phyloP scores from a whole-genome alignment of 805 yeast genomes.

The Suhomyces sp. region DNA sequence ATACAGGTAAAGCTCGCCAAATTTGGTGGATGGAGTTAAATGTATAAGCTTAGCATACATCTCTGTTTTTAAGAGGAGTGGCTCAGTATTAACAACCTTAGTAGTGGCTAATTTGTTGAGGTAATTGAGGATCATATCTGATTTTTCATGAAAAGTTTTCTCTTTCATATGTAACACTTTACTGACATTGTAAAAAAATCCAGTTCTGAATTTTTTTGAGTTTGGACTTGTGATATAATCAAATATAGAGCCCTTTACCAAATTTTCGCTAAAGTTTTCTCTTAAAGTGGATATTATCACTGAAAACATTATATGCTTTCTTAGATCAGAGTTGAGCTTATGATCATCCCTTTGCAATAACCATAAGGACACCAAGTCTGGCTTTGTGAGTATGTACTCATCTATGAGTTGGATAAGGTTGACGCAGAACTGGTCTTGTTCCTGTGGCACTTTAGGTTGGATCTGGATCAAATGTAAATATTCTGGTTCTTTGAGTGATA shows the following conservation, averaged over 20 bases:
- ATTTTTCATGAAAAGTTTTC: conserved; percentile 13
- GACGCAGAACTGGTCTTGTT: conserved; percentile 28
- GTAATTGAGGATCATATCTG: conserved; percentile 23
- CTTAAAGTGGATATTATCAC: conserved; percentile 18
- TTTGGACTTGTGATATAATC: conserved; percentile 27
- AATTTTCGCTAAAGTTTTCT: conserved; percentile 17
- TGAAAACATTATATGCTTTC: too few species aligned
- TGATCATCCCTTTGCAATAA: background rate
- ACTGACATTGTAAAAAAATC: conserved; percentile 18
- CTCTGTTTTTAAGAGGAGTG: conserved; percentile 18
- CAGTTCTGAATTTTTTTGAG: conserved; percentile 13
- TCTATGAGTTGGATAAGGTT: conserved; percentile 30
- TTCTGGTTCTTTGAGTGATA: conserved; percentile 20
- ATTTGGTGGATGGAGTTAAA: conserved; percentile 16
- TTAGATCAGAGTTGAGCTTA: too few species aligned
- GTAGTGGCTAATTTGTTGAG: conserved; percentile 26
- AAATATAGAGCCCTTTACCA: conserved; percentile 26
- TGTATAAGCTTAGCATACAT: conserved; percentile 18
- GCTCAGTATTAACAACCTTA: conserved; percentile 20
- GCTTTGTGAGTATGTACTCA: conserved; percentile 27
- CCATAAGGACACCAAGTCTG: conserved; percentile 19
- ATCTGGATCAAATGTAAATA: conserved; percentile 26
- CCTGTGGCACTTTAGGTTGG: conserved; percentile 23
- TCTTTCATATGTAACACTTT: conserved; percentile 13
- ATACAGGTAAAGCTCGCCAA: conserved; percentile 27